A percentile compares a stretch with the other conserved stretches of the same genome.
These are phyloP conservation scores for Aspergillus melleus DNA, from an alignment of 2,329 filamentous ascomycete genomes.

Conservation along the genomic window DNA sequence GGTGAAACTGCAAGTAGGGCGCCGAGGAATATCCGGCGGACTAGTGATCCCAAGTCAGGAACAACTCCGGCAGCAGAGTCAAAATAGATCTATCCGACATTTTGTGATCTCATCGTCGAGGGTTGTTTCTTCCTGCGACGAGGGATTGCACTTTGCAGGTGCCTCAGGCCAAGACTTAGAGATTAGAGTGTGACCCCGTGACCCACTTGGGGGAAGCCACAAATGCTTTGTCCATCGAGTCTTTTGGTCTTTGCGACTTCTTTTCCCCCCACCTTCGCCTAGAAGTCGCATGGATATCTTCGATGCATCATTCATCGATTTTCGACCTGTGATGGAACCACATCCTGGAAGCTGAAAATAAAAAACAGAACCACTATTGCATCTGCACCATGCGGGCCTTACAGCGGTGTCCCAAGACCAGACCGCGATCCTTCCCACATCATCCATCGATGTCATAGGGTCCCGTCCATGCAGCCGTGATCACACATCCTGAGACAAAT, in stretches of 20 bases:
- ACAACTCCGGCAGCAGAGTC: neutral
- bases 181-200: neutral
- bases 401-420: neutral
- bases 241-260: neutral
- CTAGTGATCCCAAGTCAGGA: neutral
- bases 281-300: neutral
- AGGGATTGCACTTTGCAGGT: neutral
- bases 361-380: neutral
- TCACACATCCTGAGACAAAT: constrained; percentile 7
- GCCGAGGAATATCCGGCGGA: neutral
- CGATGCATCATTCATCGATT: neutral
- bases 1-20: neutral
- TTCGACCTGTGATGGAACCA: neutral
- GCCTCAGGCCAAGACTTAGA: neutral
- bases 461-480: neutral
- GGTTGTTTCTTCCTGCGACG: neutral
- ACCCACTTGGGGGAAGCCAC: neutral
- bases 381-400: neutral
- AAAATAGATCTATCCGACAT: neutral
- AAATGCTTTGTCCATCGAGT: neutral
- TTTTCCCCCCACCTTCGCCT: too few species aligned
- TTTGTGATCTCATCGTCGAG: neutral
- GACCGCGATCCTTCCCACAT: neutral
- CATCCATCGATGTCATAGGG: neutral
- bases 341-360: neutral